Percentiles rank a stretch among this genome's conserved stretches.
phyloP scores from a whole-genome alignment of 371 early-diverging fungal genomes.

The Apophysomyces elegans region DNA sequence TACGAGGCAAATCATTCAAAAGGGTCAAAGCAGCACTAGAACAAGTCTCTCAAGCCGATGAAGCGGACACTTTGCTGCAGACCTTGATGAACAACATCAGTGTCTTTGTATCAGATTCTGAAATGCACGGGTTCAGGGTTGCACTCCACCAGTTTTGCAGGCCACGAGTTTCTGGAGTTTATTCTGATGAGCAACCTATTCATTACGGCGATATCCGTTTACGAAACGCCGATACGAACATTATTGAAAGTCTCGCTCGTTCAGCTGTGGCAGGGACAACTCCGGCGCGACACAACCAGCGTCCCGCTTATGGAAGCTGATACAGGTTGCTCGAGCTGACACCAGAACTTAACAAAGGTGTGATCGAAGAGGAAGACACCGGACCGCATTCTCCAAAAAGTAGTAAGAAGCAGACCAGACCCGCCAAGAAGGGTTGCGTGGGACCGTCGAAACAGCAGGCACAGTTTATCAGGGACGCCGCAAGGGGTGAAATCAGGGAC shows the following conservation, averaged over 20 bases:
- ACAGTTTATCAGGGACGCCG: background rate
- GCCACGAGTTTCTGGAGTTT: conserved; percentile 14
- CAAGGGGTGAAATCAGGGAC: background rate
- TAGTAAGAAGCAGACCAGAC: background rate
- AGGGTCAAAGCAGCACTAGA: background rate
- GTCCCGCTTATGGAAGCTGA: conserved; percentile 1
- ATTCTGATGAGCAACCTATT: background rate
- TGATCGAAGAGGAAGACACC: background rate
- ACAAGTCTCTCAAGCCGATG: background rate
- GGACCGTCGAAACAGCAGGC: background rate
- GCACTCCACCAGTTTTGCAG: conserved; percentile 19
- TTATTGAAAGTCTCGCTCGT: background rate
- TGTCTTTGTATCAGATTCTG: background rate
- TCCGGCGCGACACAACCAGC: background rate
- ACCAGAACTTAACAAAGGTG: background rate
- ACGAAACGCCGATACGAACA: background rate
- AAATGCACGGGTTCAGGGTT: conserved; percentile 1
- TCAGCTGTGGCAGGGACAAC: background rate
- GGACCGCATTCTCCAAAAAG: background rate
- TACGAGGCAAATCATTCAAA: background rate
- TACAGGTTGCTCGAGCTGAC: background rate
- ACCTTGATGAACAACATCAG: background rate
- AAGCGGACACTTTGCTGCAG: conserved; percentile 4
- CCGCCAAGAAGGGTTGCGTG: background rate
- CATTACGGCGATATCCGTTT: background rate